Percentiles rank a stretch among this genome's conserved stretches.
phyloP scores from a whole-genome alignment of 2,329 filamentous ascomycete genomes.

The Hypoxylon sp. region DNA sequence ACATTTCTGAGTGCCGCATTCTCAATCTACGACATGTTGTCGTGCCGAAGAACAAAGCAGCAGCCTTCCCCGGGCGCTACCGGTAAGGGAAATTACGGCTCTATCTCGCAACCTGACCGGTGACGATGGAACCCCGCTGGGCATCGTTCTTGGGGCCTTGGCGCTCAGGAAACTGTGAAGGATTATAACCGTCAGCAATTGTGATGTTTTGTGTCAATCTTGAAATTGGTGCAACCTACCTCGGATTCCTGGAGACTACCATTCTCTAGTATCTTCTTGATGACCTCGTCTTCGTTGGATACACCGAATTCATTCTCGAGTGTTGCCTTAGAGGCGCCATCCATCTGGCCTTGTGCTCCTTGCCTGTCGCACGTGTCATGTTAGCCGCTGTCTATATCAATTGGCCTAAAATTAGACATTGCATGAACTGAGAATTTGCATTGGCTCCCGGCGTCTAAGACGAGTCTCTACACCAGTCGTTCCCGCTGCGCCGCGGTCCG shows the following conservation, averaged over 20 bases:
- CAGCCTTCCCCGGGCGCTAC: conserved; percentile 19
- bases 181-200: conserved; percentile 15
- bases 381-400: conserved; percentile 40
- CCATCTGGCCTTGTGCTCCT: conserved; percentile 84
- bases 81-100: conserved; percentile 12
- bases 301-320: conserved; percentile 93
- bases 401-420: background rate
- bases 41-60: conserved; percentile 1
- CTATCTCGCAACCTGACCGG: conserved; percentile 58
- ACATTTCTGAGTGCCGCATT: conserved; percentile 2
- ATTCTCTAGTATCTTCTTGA: conserved; percentile 84
- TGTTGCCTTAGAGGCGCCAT: conserved; percentile 79
- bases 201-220: background rate
- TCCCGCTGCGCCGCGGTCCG: conserved; percentile 18
- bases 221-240: conserved; percentile 56
- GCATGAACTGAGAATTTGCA: background rate
- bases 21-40: conserved; percentile 2
- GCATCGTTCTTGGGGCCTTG: conserved; percentile 69
- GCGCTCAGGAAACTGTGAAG: conserved; percentile 65
- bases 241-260: conserved; percentile 76
- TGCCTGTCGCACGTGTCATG: conserved; percentile 70
- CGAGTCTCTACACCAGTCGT: conserved; percentile 7
- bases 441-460: conserved; percentile 33
- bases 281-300: conserved; percentile 81
- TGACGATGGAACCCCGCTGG: conserved; percentile 59